Conservation (phyloP, 495 filamentous ascomycete genomes). For the Penicillium ochrochloron region DNA sequence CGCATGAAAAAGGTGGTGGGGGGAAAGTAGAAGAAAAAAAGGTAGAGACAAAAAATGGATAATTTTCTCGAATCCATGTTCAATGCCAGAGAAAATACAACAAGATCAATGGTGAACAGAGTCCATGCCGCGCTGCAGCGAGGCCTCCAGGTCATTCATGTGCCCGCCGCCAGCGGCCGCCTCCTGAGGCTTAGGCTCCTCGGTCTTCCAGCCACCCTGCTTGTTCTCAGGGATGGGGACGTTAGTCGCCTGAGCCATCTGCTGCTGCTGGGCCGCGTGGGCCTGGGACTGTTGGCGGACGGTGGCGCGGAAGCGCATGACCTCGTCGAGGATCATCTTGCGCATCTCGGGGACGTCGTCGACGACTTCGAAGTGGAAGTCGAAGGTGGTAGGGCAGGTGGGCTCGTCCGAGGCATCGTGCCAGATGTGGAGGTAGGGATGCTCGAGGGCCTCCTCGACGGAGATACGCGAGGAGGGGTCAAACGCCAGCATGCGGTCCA, state of each 20-base stretch:
- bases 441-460: conserved; percentile 92
- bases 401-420: conserved; percentile 97
- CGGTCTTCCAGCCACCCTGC: conserved; percentile 70
- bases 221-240: conserved; percentile 76
- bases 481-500: conserved; percentile 96
- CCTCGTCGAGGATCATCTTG: conserved; percentile 95
- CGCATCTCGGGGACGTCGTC: conserved; percentile 94
- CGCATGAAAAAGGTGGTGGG: background rate
- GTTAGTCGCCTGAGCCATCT: conserved; percentile 50
- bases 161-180: conserved; percentile 57
- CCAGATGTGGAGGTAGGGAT: conserved; percentile 97
- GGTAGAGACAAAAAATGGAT: background rate
- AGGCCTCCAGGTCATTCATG: conserved; percentile 74
- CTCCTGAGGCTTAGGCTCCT: conserved; percentile 90
- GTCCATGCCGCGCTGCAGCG: conserved; percentile 81
- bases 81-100: background rate
- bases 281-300: conserved; percentile 71
- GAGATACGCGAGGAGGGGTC: conserved; percentile 90
- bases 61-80: background rate
- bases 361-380: conserved; percentile 96
- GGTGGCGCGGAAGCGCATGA: conserved; percentile 73
- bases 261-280: conserved; percentile 47
- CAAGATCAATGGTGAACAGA: conserved; percentile 44
- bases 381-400: conserved; percentile 87
- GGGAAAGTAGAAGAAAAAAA: background rate